Percentiles rank a stretch among this genome's conserved stretches.
Conservation (phyloP, 768 basidiomycete genomes). For the Lactifluus rugatus region DNA sequence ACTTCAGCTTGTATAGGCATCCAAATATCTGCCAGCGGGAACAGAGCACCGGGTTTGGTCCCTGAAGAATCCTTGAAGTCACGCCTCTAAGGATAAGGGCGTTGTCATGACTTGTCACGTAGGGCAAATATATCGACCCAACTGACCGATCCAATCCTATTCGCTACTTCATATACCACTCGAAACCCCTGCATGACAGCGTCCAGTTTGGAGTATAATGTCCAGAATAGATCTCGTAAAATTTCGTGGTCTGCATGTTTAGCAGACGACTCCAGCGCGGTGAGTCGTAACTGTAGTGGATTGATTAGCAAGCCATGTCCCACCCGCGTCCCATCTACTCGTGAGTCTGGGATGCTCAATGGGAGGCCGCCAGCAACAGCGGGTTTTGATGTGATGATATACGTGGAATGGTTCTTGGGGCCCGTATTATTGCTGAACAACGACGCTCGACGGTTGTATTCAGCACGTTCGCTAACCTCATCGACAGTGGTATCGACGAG, state of each 20-base stretch:
- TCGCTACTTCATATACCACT: constrained; percentile 83
- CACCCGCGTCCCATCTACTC: constrained; percentile 3
- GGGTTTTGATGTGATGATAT: constrained; percentile 35
- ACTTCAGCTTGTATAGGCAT: constrained; percentile 85
- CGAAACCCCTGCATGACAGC: constrained; percentile 88
- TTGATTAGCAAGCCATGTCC: constrained; percentile 29
- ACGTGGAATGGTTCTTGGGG: constrained; percentile 34
- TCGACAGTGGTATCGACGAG: constrained; percentile 81
- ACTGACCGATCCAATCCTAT: constrained; percentile 84
- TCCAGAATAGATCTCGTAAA: constrained; percentile 91
- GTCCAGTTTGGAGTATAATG: constrained; percentile 88
- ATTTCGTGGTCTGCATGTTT: constrained; percentile 77
- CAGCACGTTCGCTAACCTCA: constrained; percentile 86
- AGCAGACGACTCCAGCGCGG: constrained; percentile 62
- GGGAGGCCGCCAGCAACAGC: constrained; percentile 21
- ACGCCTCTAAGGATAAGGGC: constrained; percentile 46
- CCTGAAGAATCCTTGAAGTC: constrained; percentile 86
- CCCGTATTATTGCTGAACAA: constrained; percentile 22
- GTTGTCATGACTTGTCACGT: background rate
- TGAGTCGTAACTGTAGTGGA: constrained; percentile 51
- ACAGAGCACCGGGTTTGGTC: constrained; percentile 63
- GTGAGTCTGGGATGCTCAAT: constrained; percentile 9
- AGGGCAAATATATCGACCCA: background rate
- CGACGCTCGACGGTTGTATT: constrained; percentile 55
- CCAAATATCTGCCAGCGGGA: constrained; percentile 84